These are phyloP conservation scores for Acrodontium crateriforme DNA, from an alignment of 2,329 filamentous ascomycete species.

Conservation along the genomic window DNA sequence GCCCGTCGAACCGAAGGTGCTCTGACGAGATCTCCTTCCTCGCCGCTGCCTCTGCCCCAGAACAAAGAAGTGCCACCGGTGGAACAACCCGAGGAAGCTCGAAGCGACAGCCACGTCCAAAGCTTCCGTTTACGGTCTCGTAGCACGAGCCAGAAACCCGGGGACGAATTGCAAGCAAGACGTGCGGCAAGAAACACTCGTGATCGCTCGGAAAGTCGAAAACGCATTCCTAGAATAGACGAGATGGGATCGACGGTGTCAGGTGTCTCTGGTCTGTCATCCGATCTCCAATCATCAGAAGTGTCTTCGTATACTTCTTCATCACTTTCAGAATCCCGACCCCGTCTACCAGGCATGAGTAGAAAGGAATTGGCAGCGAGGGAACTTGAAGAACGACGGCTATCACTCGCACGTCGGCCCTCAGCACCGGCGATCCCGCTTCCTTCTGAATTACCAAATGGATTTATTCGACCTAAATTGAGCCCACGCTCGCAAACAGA, in stretches of 20 bases:
- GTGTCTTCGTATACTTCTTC: too few relatives aligned
- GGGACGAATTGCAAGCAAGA: slow-evolving; percentile 22
- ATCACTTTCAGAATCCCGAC: too few relatives aligned
- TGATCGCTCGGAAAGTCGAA: slow-evolving; percentile 11
- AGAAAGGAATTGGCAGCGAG: slow-evolving; percentile 44
- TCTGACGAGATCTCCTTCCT: slow-evolving; percentile 59
- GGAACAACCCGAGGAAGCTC: too few relatives aligned
- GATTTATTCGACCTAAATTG: slow-evolving; percentile 24
- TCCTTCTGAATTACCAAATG: slow-evolving; percentile 41
- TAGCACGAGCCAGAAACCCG: slow-evolving; percentile 33
- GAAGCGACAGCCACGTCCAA: slow-evolving; percentile 24
- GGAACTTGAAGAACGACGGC: slow-evolving; percentile 76
- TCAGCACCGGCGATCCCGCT: slow-evolving; percentile 69
- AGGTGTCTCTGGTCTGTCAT: too few relatives aligned
- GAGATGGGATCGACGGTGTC: slow-evolving; percentile 2
- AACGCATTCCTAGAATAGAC: slow-evolving; percentile 4
- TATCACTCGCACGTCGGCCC: slow-evolving; percentile 67
- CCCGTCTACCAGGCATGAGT: slow-evolving; percentile 15
- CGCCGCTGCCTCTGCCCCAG: slow-evolving; percentile 61
- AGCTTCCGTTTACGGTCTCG: slow-evolving; percentile 35
- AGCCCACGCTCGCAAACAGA: slow-evolving; percentile 24
- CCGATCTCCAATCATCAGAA: too few relatives aligned
- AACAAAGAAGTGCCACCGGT: slow-evolving; percentile 45
- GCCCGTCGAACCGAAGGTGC: slow-evolving; percentile 45
- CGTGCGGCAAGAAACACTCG: slow-evolving; percentile 12